A percentile compares a stretch with the other conserved stretches of the same genome.
Evolutionary conservation across 805 yeast genomes (phyloP).

Genomic region (Yamadazyma sp.): DNA sequence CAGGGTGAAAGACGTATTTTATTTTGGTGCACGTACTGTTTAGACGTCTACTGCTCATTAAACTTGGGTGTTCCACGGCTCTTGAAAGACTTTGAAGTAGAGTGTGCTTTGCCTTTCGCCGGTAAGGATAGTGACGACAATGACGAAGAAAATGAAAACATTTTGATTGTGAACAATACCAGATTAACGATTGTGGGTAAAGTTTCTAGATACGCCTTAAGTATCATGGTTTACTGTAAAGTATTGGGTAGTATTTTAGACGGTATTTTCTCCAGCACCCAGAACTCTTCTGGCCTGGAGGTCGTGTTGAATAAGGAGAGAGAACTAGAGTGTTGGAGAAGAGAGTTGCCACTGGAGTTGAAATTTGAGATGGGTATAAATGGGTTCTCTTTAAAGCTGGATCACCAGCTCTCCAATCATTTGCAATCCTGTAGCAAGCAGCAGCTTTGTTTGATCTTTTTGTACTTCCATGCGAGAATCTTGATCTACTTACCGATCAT

Average conservation of each 20-base stretch:
- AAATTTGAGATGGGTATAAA: conserved; percentile 64
- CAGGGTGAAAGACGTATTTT: conserved; percentile 80
- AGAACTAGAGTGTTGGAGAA: conserved; percentile 75
- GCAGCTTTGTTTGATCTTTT: conserved; percentile 51
- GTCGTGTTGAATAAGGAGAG: conserved; percentile 46
- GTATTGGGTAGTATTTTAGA: conserved; percentile 74
- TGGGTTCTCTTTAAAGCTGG: conserved; percentile 44
- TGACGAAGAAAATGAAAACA: conserved; percentile 50
- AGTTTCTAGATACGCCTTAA: conserved; percentile 61
- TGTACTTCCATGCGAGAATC: conserved; percentile 44
- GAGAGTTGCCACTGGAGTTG: conserved; percentile 61
- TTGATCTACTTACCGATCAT: conserved; percentile 43
- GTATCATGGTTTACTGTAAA: conserved; percentile 66
- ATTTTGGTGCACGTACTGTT: conserved; percentile 80
- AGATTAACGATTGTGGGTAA: conserved; percentile 66
- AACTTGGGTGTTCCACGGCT: conserved; percentile 82
- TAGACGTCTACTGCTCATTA: conserved; percentile 74
- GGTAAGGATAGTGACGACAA: conserved; percentile 41
- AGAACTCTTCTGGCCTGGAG: conserved; percentile 25
- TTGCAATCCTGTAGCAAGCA: conserved; percentile 40
- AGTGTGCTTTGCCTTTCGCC: conserved; percentile 78
- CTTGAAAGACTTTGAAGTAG: conserved; percentile 77
- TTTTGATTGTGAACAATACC: conserved; percentile 58
- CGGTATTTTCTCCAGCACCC: conserved; percentile 63
- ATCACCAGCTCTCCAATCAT: conserved; percentile 19